phyloP scores from a whole-genome alignment of 176 grass and related monocot species.

The Carex littledalei region DNA sequence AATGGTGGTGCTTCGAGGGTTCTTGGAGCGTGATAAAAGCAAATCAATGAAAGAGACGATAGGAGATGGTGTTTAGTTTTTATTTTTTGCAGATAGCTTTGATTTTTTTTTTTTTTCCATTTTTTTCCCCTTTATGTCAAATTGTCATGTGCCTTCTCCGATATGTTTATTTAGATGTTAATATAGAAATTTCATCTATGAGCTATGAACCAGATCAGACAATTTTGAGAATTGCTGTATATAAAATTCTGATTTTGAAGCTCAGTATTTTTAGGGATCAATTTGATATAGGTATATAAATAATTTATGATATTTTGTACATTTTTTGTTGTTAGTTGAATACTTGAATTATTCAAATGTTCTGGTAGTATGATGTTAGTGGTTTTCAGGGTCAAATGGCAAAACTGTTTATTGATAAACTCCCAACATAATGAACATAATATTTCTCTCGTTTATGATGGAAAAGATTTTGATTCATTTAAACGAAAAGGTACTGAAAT shows the following conservation, averaged over 20 bases:
- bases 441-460: too few relatives aligned
- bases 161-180: neutral
- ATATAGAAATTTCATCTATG: neutral
- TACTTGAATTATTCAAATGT: neutral
- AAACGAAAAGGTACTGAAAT: too few relatives aligned
- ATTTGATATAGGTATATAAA: neutral
- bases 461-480: too few relatives aligned
- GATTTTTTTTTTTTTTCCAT: neutral
- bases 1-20: slow-evolving; percentile 18
- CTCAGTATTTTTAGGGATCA: neutral
- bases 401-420: too few relatives aligned
- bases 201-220: neutral
- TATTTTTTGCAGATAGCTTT: neutral
- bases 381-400: too few relatives aligned
- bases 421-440: too few relatives aligned
- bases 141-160: neutral
- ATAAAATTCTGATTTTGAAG: neutral
- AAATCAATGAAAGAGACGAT: neutral
- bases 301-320: neutral
- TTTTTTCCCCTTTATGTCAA: neutral
- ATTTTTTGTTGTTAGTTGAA: neutral
- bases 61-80: neutral
- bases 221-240: neutral
- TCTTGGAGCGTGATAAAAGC: slow-evolving; percentile 22
- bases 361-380: too few relatives aligned